Evolutionary conservation across 495 filamentous ascomycete species (phyloP).

Genomic region (Penicillium taxi): DNA sequence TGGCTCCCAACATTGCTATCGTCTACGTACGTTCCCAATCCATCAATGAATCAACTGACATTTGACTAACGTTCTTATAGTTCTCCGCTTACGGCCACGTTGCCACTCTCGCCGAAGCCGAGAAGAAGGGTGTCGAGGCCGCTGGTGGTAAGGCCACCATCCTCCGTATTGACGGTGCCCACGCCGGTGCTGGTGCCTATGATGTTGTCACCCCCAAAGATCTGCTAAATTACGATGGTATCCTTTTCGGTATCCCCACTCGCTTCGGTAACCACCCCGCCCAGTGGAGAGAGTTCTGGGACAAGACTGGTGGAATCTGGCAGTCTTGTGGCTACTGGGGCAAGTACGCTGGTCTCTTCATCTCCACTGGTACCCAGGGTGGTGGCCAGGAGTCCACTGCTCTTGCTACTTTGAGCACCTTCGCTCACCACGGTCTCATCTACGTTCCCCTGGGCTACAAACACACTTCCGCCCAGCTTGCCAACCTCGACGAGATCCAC

Average conservation of each 20-base stretch:
- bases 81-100: slow-evolving; percentile 98
- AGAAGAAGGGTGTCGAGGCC: slow-evolving; percentile 81
- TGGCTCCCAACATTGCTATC: slow-evolving; percentile 92
- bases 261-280: slow-evolving; percentile 97
- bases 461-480: slow-evolving; percentile 59
- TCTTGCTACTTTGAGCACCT: slow-evolving; percentile 73
- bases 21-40: slow-evolving; percentile 58
- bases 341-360: slow-evolving; percentile 89
- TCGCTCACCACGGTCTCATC: slow-evolving; percentile 90
- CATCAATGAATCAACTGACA: slow-evolving; percentile 3
- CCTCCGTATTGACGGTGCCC: slow-evolving; percentile 31
- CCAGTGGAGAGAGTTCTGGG: slow-evolving; percentile 92
- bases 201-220: slow-evolving; percentile 57
- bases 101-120: slow-evolving; percentile 72
- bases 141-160: slow-evolving; percentile 73
- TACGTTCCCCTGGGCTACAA: slow-evolving; percentile 93
- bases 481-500: slow-evolving; percentile 65
- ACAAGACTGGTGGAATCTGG: slow-evolving; percentile 72
- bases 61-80: slow-evolving; percentile 30
- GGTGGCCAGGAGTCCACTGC: slow-evolving; percentile 92
- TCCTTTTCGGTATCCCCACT: slow-evolving; percentile 96
- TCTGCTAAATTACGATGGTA: slow-evolving; percentile 76
- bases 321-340: slow-evolving; percentile 65
- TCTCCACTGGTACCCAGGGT: slow-evolving; percentile 72
- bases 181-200: slow-evolving; percentile 26